These are phyloP conservation scores for Backusella luteola DNA, from an alignment of 192 early-diverging fungal species.

Conservation along the genomic window DNA sequence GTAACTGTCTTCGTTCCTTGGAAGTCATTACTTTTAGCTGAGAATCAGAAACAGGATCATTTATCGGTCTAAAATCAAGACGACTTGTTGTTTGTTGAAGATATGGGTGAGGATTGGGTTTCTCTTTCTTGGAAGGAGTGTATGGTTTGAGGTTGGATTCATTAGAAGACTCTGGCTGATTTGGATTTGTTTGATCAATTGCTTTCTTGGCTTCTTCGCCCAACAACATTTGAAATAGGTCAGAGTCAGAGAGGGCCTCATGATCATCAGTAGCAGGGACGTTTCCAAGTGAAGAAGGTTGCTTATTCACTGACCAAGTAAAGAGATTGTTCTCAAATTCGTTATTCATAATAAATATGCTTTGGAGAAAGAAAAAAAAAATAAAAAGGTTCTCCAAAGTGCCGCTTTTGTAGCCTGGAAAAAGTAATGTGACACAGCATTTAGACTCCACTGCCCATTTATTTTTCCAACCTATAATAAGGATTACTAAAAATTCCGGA, in stretches of 20 bases:
- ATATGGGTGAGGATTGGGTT: neutral
- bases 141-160: neutral
- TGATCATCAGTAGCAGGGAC: neutral
- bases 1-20: slow-evolving; percentile 66
- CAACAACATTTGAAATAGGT: slow-evolving; percentile 7
- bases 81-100: neutral
- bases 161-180: neutral
- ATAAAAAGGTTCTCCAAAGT: neutral
- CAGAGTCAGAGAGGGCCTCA: neutral
- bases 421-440: neutral
- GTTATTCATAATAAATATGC: slow-evolving; percentile 3
- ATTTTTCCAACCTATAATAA: neutral
- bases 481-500: neutral
- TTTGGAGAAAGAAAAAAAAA: neutral
- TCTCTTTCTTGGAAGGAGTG: neutral
- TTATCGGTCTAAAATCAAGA: slow-evolving; percentile 7
- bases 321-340: slow-evolving; percentile 1
- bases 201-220: slow-evolving; percentile 4
- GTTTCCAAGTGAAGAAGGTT: neutral
- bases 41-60: slow-evolving; percentile 12
- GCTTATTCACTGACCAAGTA: slow-evolving; percentile 5
- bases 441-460: neutral
- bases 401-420: neutral
- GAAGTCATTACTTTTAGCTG: slow-evolving; percentile 61
- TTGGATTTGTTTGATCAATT: neutral